These are phyloP conservation scores for Casuarina cunninghamiana DNA, from an alignment of 306 rosid species.

Conservation along the genomic window DNA sequence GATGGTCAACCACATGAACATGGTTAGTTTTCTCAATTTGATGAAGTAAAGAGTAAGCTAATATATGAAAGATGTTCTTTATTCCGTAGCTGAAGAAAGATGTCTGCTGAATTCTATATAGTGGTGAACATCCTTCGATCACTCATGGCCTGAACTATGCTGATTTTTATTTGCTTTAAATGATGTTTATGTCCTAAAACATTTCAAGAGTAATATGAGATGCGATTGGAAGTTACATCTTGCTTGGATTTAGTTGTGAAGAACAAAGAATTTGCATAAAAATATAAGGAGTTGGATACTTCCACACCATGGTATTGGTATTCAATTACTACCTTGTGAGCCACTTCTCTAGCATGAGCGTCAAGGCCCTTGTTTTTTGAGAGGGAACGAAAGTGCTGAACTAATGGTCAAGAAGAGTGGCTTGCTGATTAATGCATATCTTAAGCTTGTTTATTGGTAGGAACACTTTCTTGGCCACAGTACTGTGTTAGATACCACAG, in stretches of 20 bases:
- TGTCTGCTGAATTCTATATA: neutral
- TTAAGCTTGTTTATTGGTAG: no score
- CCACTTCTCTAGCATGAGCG: neutral
- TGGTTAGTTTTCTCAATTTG: conserved; percentile 56
- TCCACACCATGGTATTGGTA: neutral
- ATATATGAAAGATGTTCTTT: neutral
- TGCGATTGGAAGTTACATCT: neutral
- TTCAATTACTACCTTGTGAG: neutral
- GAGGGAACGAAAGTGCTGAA: neutral
- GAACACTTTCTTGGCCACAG: no score
- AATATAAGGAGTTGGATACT: neutral
- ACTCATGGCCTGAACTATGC: neutral
- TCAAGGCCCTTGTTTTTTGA: no score
- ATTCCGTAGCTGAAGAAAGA: neutral
- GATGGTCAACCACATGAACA: conserved; percentile 82
- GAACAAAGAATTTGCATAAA: neutral
- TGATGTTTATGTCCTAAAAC: neutral
- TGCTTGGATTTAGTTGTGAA: neutral
- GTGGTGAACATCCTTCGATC: neutral
- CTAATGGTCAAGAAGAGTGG: no score
- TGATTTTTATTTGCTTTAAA: neutral
- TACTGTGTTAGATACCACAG: no score
- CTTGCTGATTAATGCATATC: no score
- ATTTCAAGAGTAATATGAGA: neutral
- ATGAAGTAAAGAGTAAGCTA: neutral